Evolutionary conservation across 2,329 filamentous ascomycete species (phyloP).

Genomic region (Coniochaeta pulveracea): DNA sequence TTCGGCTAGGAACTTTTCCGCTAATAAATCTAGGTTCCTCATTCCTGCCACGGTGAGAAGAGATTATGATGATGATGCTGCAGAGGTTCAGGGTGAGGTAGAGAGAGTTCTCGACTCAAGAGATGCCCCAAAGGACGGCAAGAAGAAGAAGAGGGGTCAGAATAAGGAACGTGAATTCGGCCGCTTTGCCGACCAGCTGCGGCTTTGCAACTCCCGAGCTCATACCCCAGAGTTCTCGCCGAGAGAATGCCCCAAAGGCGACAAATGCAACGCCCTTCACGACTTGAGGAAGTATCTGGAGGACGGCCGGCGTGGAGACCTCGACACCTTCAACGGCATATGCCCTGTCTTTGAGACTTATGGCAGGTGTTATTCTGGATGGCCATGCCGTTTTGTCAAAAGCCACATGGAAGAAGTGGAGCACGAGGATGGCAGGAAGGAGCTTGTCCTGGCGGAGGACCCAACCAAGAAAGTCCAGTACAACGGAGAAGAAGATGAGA

Average conservation of each 20-base stretch:
- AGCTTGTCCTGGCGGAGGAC: constrained; percentile 57
- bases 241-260: constrained; percentile 62
- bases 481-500: constrained; percentile 32
- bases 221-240: constrained; percentile 74
- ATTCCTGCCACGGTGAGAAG: constrained; percentile 16
- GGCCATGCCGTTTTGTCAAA: constrained; percentile 85
- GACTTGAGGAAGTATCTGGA: constrained; percentile 76
- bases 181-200: constrained; percentile 63
- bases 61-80: constrained; percentile 34
- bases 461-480: constrained; percentile 24
- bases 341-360: constrained; percentile 73
- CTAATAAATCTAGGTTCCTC: constrained; percentile 25
- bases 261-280: constrained; percentile 72
- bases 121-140: constrained; percentile 19
- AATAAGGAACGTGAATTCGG: constrained; percentile 79
- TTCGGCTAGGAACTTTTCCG: not conserved
- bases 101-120: constrained; percentile 16
- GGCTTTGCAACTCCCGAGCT: constrained; percentile 65
- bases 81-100: constrained; percentile 34
- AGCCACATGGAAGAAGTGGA: constrained; percentile 79
- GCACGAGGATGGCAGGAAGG: constrained; percentile 68
- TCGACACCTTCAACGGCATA: constrained; percentile 62
- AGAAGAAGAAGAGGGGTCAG: constrained; percentile 57
- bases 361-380: constrained; percentile 72
- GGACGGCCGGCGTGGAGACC: constrained; percentile 69